phyloP scores from a whole-genome alignment of 352 stramenopile genomes.

The Phytophthora idaei region DNA sequence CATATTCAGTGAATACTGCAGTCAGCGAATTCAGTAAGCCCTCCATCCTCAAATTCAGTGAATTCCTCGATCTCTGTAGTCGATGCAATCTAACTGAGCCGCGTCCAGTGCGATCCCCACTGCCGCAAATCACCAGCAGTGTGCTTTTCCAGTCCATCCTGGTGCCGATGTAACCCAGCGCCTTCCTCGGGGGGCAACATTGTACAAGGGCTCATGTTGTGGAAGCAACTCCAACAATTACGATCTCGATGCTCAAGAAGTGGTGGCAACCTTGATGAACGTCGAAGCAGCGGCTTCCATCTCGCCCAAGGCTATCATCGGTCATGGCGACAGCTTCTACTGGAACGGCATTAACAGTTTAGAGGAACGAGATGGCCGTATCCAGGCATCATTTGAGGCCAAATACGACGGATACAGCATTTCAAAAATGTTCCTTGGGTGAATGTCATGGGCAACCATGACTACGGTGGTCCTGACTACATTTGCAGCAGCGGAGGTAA shows the following conservation, averaged over 20 bases:
- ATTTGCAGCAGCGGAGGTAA: conserved; percentile 15
- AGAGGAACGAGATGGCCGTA: conserved; percentile 14
- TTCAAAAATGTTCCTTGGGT: conserved; percentile 13
- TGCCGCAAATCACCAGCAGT: too few relatives aligned
- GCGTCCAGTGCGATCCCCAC: too few relatives aligned
- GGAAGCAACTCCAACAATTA: conserved; percentile 20
- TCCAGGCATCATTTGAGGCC: conserved; percentile 15
- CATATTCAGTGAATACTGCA: too few relatives aligned
- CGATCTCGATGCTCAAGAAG: conserved; percentile 2
- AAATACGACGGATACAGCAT: conserved; percentile 24
- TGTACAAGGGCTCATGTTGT: conserved; percentile 23
- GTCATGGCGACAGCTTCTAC: not conserved
- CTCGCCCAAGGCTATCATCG: conserved; percentile 23
- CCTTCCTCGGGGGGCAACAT: conserved; percentile 6
- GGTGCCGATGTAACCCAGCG: too few relatives aligned
- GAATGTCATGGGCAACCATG: conserved; percentile 29
- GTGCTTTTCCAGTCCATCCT: too few relatives aligned
- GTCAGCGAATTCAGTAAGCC: too few relatives aligned
- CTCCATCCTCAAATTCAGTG: too few relatives aligned
- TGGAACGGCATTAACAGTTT: conserved; percentile 29
- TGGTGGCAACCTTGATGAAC: conserved; percentile 29
- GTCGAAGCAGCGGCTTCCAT: conserved; percentile 7
- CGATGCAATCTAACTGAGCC: too few relatives aligned
- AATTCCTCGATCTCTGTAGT: too few relatives aligned
- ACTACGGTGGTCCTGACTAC: conserved; percentile 27